phyloP scores from a whole-genome alignment of 129 eudicot species.

The Pseudognaphalium luteoalbum region DNA sequence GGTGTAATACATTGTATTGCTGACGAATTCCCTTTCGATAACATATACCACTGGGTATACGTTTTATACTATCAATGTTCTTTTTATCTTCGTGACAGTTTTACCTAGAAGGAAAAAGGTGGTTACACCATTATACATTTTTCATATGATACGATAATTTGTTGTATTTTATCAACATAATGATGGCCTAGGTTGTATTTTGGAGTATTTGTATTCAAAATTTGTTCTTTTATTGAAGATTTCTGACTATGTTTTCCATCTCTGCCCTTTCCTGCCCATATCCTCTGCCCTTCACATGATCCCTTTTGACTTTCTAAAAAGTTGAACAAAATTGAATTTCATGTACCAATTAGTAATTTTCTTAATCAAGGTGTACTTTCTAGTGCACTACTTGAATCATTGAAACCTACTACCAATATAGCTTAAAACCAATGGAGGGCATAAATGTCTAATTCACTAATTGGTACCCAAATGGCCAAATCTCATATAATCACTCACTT shows the following conservation, averaged over 20 bases:
- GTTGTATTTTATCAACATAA: constrained; percentile 12
- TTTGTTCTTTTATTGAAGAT: constrained; percentile 27
- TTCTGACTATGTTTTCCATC: constrained; percentile 33
- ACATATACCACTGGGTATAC: no score
- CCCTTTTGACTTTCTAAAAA: constrained; percentile 31
- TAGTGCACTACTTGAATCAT: constrained; percentile 1
- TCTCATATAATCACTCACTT: background rate
- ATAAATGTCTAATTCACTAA: background rate
- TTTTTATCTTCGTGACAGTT: no score
- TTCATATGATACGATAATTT: background rate
- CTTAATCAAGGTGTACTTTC: constrained; percentile 21
- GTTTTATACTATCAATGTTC: no score
- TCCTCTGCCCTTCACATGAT: constrained; percentile 39
- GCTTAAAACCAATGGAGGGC: background rate
- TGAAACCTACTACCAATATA: constrained; percentile 20
- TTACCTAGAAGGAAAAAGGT: no score
- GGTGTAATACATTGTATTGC: no score
- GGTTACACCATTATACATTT: no score
- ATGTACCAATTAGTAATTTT: constrained; percentile 19
- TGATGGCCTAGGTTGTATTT: constrained; percentile 21
- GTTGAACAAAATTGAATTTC: constrained; percentile 2
- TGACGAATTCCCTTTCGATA: no score
- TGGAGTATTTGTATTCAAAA: constrained; percentile 31
- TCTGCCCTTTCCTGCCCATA: constrained; percentile 33
- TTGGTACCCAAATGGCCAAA: no score